Percentiles rank a stretch among this genome's conserved stretches.
Evolutionary conservation across 352 stramenopile species (phyloP).

Genomic region (Phytopythium litorale): DNA sequence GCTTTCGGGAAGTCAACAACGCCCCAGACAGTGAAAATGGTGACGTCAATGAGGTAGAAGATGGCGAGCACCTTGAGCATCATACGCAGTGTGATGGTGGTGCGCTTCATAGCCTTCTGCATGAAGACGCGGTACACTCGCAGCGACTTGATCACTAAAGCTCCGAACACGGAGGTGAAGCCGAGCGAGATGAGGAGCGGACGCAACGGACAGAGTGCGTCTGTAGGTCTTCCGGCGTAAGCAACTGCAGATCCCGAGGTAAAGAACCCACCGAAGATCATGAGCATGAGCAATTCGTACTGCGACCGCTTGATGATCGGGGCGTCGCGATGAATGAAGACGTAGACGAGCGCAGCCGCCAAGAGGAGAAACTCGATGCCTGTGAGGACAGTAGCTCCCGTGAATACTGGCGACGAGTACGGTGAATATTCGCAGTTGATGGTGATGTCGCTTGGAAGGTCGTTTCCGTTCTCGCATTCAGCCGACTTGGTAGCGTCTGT

Average conservation of each 20-base stretch:
- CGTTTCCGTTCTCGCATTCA: conserved; percentile 23
- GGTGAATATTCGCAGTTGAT: conserved; percentile 44
- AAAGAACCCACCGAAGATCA: conserved; percentile 35
- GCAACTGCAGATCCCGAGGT: conserved; percentile 22
- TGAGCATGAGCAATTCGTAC: conserved; percentile 37
- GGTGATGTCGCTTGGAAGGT: conserved; percentile 13
- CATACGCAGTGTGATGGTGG: conserved; percentile 25
- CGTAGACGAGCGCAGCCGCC: conserved; percentile 12
- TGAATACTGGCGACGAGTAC: conserved; percentile 15
- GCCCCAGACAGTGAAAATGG: conserved; percentile 37
- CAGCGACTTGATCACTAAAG: conserved; percentile 44
- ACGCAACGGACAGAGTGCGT: conserved; percentile 24
- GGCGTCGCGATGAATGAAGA: conserved; percentile 25
- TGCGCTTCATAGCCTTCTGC: conserved; percentile 33
- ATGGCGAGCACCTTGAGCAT: conserved; percentile 37
- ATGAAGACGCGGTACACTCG: conserved; percentile 61
- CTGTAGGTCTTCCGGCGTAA: conserved; percentile 25
- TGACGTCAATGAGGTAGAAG: conserved; percentile 29
- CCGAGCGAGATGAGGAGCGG: conserved; percentile 30
- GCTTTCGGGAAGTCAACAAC: conserved; percentile 24
- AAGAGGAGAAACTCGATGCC: conserved; percentile 15
- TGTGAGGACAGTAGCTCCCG: conserved; percentile 8
- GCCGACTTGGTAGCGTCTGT: conserved; percentile 13
- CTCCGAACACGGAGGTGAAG: conserved; percentile 43
- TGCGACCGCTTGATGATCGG: conserved; percentile 47